phyloP scores from a whole-genome alignment of 106 monocot genomes.

The Agapanthus africanus region DNA sequence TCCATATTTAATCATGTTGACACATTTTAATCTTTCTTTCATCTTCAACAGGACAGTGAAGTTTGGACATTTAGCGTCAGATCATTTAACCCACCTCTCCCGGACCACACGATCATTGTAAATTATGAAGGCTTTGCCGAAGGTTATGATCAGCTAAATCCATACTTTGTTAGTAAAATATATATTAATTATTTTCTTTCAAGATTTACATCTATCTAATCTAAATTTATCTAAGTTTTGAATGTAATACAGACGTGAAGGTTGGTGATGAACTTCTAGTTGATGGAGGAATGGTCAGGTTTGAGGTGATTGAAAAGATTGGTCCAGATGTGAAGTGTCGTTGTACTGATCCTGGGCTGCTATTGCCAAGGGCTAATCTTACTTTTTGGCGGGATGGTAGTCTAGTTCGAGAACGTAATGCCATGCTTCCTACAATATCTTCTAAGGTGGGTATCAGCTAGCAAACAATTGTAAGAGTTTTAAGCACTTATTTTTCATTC shows the following conservation, averaged over 20 bases:
- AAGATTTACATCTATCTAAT: neutral
- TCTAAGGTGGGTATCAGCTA: constrained; percentile 53
- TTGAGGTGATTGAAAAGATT: constrained; percentile 95
- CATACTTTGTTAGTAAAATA: neutral
- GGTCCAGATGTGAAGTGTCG: constrained; percentile 94
- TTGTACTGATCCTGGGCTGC: constrained; percentile 71
- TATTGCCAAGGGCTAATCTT: constrained; percentile 54
- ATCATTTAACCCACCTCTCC: constrained; percentile 62
- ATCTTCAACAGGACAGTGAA: constrained; percentile 73
- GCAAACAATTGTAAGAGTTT: too few relatives aligned
- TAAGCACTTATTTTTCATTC: neutral
- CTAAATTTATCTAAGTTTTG: neutral
- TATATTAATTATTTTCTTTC: neutral
- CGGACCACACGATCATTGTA: constrained; percentile 79
- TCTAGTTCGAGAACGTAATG: constrained; percentile 88
- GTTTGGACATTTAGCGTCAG: constrained; percentile 96
- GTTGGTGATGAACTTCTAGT: constrained; percentile 97
- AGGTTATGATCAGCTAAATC: constrained; percentile 34
- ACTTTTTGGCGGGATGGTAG: constrained; percentile 82
- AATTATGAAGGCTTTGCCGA: constrained; percentile 98
- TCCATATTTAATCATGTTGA: neutral
- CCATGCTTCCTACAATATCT: constrained; percentile 99
- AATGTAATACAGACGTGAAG: constrained; percentile 57
- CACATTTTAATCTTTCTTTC: neutral
- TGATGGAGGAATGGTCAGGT: constrained; percentile 98